These are phyloP conservation scores for Zygoascus sp. DNA, from an alignment of 1,139 yeast genomes.

Conservation along the genomic window DNA sequence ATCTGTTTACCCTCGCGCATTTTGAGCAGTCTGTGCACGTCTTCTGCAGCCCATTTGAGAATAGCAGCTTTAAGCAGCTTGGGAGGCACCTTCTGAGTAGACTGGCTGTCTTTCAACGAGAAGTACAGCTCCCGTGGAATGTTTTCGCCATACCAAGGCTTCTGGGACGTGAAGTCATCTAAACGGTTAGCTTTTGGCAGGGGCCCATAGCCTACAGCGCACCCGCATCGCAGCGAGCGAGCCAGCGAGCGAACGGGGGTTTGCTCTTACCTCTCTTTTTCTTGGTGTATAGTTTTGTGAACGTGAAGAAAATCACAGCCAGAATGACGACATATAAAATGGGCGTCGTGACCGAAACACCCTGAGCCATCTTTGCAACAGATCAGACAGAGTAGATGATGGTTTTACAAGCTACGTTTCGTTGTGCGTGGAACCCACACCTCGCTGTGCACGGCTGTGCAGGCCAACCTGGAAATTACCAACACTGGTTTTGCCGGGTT, in stretches of 20 bases:
- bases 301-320: slow-evolving; percentile 9
- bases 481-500: neutral
- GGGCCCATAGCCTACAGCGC: neutral
- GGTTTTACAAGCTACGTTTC: neutral
- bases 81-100: slow-evolving; percentile 62
- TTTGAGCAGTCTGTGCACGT: slow-evolving; percentile 60
- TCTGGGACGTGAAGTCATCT: slow-evolving; percentile 40
- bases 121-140: slow-evolving; percentile 60
- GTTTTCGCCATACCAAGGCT: slow-evolving; percentile 68
- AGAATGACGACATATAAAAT: slow-evolving; percentile 8
- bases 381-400: neutral
- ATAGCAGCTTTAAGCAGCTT: slow-evolving; percentile 83
- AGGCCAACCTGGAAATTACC: neutral
- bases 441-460: neutral
- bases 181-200: neutral
- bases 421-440: neutral
- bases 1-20: slow-evolving; percentile 70
- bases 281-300: slow-evolving; percentile 4
- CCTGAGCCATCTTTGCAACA: slow-evolving; percentile 6
- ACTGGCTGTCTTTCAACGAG: slow-evolving; percentile 48
- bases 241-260: too few species aligned
- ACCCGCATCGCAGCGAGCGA: too few species aligned
- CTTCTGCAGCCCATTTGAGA: slow-evolving; percentile 68
- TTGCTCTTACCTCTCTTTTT: slow-evolving; percentile 9
- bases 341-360: slow-evolving; percentile 9